phyloP scores from a whole-genome alignment of 495 filamentous ascomycete species.

The Hypoxylon crocopeplum region DNA sequence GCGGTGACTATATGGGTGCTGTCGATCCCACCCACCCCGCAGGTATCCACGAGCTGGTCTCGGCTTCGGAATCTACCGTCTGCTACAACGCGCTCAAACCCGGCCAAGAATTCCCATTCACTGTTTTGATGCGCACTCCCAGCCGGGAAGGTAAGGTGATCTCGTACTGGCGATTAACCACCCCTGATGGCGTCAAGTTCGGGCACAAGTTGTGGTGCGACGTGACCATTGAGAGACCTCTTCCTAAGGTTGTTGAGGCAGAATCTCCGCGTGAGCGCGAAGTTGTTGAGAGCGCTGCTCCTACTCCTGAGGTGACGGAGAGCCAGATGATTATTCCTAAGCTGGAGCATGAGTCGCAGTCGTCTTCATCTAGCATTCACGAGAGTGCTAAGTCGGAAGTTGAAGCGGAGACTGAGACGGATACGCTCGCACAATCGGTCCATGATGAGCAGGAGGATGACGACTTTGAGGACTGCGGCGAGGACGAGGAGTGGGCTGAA shows the following conservation, averaged over 20 bases:
- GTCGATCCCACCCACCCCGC: slow-evolving; percentile 79
- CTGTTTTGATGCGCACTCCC: slow-evolving; percentile 82
- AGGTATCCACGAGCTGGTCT: slow-evolving; percentile 71
- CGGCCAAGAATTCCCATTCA: slow-evolving; percentile 80
- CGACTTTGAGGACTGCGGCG: slow-evolving; percentile 68
- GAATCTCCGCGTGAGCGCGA: slow-evolving; percentile 20
- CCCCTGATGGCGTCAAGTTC: slow-evolving; percentile 80
- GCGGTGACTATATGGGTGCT: slow-evolving; percentile 94
- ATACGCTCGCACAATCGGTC: slow-evolving; percentile 39
- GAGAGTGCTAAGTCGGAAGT: slow-evolving; percentile 52
- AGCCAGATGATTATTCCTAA: slow-evolving; percentile 96
- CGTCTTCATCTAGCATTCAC: slow-evolving; percentile 79
- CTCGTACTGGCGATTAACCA: slow-evolving; percentile 95
- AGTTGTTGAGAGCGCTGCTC: neutral
- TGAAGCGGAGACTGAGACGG: slow-evolving; percentile 35
- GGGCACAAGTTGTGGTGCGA: slow-evolving; percentile 97
- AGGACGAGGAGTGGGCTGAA: slow-evolving; percentile 64
- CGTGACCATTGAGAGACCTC: slow-evolving; percentile 65
- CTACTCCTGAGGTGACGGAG: slow-evolving; percentile 37
- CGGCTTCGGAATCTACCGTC: slow-evolving; percentile 81
- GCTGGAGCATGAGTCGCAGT: slow-evolving; percentile 95
- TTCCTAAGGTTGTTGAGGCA: slow-evolving; percentile 28
- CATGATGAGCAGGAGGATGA: slow-evolving; percentile 59
- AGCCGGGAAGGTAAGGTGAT: slow-evolving; percentile 73
- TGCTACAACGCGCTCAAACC: slow-evolving; percentile 70